Evolutionary conservation across 257 asterid genomes (phyloP).

Genomic region (Solanum pinnatisectum): DNA sequence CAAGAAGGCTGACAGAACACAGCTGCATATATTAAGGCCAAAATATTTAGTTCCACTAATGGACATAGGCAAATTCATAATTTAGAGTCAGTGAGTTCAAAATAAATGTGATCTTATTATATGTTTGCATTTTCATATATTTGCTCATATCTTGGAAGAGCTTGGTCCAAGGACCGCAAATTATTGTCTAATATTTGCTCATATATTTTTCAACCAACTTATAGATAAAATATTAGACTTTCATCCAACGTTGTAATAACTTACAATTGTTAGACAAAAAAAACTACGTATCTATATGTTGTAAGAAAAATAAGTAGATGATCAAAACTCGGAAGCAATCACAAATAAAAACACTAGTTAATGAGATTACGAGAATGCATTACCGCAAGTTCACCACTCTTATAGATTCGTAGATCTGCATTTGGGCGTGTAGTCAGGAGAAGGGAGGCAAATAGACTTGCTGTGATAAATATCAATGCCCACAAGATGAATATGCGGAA

Average conservation of each 20-base stretch:
- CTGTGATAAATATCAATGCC: slow-evolving; percentile 66
- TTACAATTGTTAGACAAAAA: background rate
- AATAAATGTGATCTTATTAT: background rate
- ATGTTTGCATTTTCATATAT: background rate
- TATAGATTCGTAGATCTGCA: slow-evolving; percentile 45
- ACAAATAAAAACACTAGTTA: background rate
- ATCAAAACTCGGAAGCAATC: background rate
- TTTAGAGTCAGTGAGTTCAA: background rate
- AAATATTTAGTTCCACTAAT: background rate
- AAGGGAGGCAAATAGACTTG: slow-evolving; percentile 76
- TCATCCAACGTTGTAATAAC: background rate
- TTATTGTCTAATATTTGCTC: background rate
- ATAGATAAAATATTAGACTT: background rate
- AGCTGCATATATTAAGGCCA: slow-evolving; percentile 31
- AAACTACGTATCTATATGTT: too few relatives aligned
- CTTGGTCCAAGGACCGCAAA: background rate
- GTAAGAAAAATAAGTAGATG: background rate
- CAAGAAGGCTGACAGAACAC: slow-evolving; percentile 71
- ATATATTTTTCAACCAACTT: background rate
- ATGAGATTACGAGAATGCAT: slow-evolving; percentile 1
- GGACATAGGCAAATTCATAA: background rate
- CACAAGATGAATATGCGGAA: slow-evolving; percentile 62
- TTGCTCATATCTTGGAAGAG: background rate
- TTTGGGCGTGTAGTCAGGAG: slow-evolving; percentile 63
- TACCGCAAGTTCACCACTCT: slow-evolving; percentile 88